These are phyloP conservation scores for Talaromyces sp. DNA, from an alignment of 2,329 filamentous ascomycete genomes.

Conservation along the genomic window DNA sequence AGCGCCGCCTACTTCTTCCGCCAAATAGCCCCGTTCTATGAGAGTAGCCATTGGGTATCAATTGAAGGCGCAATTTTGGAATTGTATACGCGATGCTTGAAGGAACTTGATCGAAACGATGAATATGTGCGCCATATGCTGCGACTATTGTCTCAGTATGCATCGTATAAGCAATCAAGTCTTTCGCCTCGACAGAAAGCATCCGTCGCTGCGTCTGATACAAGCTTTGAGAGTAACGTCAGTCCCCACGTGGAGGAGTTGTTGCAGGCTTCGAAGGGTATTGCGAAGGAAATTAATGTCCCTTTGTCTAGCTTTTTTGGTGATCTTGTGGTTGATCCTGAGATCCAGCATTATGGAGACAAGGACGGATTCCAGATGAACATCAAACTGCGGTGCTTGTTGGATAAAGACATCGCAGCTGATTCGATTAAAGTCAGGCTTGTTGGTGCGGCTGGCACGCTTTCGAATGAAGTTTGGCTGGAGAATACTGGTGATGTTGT, in stretches of 20 bases:
- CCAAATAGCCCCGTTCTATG: constrained; percentile 74
- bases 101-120: constrained; percentile 70
- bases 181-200: constrained; percentile 33
- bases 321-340: constrained; percentile 64
- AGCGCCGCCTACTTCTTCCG: constrained; percentile 76
- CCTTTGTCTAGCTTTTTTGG: constrained; percentile 73
- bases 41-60: constrained; percentile 71
- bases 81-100: constrained; percentile 81
- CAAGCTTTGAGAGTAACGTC: constrained; percentile 32
- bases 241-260: constrained; percentile 43
- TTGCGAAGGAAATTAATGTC: constrained; percentile 64
- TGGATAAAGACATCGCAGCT: constrained; percentile 68
- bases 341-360: constrained; percentile 66
- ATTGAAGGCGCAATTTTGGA: constrained; percentile 81
- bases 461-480: constrained; percentile 67
- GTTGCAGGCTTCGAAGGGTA: constrained; percentile 48
- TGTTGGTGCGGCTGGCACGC: constrained; percentile 47
- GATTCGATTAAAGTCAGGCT: constrained; percentile 66
- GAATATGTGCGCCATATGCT: constrained; percentile 77
- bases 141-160: constrained; percentile 56
- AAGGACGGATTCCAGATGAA: constrained; percentile 73
- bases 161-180: constrained; percentile 33
- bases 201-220: constrained; percentile 32
- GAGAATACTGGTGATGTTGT: constrained; percentile 49
- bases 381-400: constrained; percentile 67